These are phyloP conservation scores for Aspergillus sp. DNA, from an alignment of 2,329 filamentous ascomycete genomes.

Conservation along the genomic window DNA sequence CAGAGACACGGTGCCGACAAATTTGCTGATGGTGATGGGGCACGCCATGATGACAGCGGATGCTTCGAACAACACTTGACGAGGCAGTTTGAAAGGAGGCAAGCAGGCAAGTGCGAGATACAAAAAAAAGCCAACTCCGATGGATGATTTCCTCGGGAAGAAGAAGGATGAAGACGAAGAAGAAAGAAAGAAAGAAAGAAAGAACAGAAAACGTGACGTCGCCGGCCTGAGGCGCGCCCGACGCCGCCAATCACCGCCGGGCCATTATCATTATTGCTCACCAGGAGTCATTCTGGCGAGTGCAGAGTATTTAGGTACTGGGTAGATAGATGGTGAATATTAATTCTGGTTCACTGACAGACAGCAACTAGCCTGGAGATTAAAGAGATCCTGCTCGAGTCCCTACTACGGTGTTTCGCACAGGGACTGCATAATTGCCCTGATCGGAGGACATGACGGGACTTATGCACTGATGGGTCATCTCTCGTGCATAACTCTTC, in stretches of 20 bases:
- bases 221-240: background rate
- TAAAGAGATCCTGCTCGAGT: too few species aligned
- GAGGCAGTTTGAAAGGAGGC: background rate
- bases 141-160: too few species aligned
- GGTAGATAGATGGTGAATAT: too few species aligned
- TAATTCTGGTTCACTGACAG: too few species aligned
- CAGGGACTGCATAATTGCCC: too few species aligned
- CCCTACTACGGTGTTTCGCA: too few species aligned
- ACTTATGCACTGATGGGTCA: too few species aligned
- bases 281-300: background rate
- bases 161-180: background rate
- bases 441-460: too few species aligned
- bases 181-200: background rate
- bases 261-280: background rate
- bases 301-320: background rate
- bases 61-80: too few species aligned
- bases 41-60: constrained; percentile 57
- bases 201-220: background rate
- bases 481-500: too few species aligned
- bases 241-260: background rate
- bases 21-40: constrained; percentile 78
- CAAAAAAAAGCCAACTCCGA: too few species aligned
- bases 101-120: background rate
- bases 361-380: background rate
- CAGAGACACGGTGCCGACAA: constrained; percentile 85